Base-by-base conservation (phyloP, 2,329 filamentous ascomycete genomes). In the Pyrenophora teres region DNA sequence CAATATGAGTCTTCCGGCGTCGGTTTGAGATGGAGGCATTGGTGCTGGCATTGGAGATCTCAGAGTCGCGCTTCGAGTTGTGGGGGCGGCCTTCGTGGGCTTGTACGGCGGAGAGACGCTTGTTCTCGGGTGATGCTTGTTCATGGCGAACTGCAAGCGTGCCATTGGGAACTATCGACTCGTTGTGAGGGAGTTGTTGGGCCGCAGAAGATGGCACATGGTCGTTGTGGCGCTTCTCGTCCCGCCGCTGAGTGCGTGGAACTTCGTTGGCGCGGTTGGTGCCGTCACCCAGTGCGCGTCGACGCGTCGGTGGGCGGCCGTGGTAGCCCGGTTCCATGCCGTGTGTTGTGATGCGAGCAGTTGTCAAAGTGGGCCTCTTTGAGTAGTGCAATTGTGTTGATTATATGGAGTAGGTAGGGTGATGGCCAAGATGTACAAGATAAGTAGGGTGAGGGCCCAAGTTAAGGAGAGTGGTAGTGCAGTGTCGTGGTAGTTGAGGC, bases 1-100 rank as follows among this genome's bases (percentile, higher is more conserved):
- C 94, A 64, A 99, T 90, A 64, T 91, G 88, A 9, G 88, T 90
- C 75, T 86, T 86, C 39, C 81, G 76, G 56, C 81, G 80, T 4
- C 80, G 77, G 46, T 66, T 70, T 46, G 78, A 80, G 23, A 68
- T 70, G 3, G 78, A 81, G 3, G 79, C 46, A 41, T 79, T 76
- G 2, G 81, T 82, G 5, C 83, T 86, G 0, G 78, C 74, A 2
- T 80, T 82, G 1, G 84, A 85, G 32, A 83, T 76, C 4, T 79
- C 76, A 0, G 82, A 80, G 60, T 78, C 71, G 40, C 78, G 75
- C 62, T 74, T 74, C 12, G 68, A 41, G 42, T 84, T 84, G 19
- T 77, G 79, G 16, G 79, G 76, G 12, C 74, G 71, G 19, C 77
- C 71, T 16, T 76, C 73, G 12, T 82, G 77, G 8, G 76, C 73